phyloP scores from a whole-genome alignment of 73 alveolate genomes.

The Paramecium sonneborni region DNA sequence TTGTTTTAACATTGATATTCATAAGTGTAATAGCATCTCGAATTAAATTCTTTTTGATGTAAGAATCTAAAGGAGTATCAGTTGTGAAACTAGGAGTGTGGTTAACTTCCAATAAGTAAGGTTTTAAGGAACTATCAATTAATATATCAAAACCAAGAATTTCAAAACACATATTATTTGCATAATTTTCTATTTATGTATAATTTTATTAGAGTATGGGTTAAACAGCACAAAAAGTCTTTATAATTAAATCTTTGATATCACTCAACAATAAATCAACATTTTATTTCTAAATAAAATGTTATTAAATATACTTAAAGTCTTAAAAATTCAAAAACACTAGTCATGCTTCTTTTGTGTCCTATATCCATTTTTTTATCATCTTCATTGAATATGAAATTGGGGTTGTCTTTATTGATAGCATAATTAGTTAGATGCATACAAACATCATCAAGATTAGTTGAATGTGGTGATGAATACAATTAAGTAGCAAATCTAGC shows the following conservation, averaged over 20 bases:
- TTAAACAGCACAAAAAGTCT: conserved; percentile 80
- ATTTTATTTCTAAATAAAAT: conserved; percentile 65
- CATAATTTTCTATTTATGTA: conserved; percentile 76
- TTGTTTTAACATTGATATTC: conserved; percentile 66
- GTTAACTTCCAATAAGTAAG: conserved; percentile 93
- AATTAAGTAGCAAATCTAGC: conserved; percentile 96
- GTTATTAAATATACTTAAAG: not conserved
- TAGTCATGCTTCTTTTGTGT: conserved; percentile 81
- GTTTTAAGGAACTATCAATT: conserved; percentile 80
- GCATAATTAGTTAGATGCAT: conserved; percentile 95
- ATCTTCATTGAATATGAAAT: conserved; percentile 80
- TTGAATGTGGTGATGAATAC: conserved; percentile 78
- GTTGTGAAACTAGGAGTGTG: conserved; percentile 86
- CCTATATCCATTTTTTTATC: conserved; percentile 83
- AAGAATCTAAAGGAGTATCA: conserved; percentile 83
- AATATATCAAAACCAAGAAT: conserved; percentile 92
- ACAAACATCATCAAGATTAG: conserved; percentile 80
- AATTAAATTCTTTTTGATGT: conserved; percentile 76
- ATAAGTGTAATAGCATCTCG: conserved; percentile 74
- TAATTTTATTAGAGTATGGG: conserved; percentile 78
- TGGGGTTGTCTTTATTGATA: conserved; percentile 77
- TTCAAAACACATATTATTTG: conserved; percentile 86
- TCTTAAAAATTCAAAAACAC: conserved; percentile 24
- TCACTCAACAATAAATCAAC: conserved; percentile 68
- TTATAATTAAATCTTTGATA: conserved; percentile 86